Conservation (phyloP, 208 protist species). For the Blechomonas ayalai region DNA sequence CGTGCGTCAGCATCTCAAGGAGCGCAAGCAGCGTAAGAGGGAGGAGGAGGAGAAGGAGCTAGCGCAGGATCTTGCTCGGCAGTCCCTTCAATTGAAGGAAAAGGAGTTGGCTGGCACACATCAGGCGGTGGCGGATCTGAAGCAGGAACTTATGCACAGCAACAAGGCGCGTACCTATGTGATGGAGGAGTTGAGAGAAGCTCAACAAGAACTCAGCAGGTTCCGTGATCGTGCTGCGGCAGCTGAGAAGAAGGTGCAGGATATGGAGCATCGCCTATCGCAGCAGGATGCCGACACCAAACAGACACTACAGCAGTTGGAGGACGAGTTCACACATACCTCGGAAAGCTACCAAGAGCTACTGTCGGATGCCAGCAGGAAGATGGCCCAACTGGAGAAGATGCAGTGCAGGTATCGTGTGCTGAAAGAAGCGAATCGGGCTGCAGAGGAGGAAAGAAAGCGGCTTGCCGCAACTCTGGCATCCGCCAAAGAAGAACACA, state of each 20-base stretch:
- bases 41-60: slow-evolving; percentile 3
- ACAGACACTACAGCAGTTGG: slow-evolving; percentile 35
- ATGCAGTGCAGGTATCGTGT: slow-evolving; percentile 61
- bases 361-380: slow-evolving; percentile 51
- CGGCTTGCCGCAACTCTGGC: slow-evolving; percentile 4
- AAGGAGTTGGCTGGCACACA: not conserved
- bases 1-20: not conserved
- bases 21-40: not conserved
- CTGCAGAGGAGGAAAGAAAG: slow-evolving; percentile 21
- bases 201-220: slow-evolving; percentile 17
- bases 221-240: slow-evolving; percentile 13
- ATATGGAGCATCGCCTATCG: slow-evolving; percentile 23
- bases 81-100: too few species aligned
- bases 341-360: slow-evolving; percentile 57
- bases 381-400: slow-evolving; percentile 51
- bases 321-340: slow-evolving; percentile 62
- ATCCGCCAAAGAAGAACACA: slow-evolving; percentile 19
- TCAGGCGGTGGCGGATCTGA: not conserved
- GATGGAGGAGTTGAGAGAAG: slow-evolving; percentile 12
- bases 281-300: slow-evolving; percentile 39
- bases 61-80: too few species aligned
- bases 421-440: slow-evolving; percentile 39
- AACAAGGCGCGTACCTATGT: slow-evolving; percentile 13
- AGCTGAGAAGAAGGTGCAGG: slow-evolving; percentile 2
- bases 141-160: not conserved